phyloP scores from a whole-genome alignment of 192 early-diverging fungal species.

The Diversispora epigaea region DNA sequence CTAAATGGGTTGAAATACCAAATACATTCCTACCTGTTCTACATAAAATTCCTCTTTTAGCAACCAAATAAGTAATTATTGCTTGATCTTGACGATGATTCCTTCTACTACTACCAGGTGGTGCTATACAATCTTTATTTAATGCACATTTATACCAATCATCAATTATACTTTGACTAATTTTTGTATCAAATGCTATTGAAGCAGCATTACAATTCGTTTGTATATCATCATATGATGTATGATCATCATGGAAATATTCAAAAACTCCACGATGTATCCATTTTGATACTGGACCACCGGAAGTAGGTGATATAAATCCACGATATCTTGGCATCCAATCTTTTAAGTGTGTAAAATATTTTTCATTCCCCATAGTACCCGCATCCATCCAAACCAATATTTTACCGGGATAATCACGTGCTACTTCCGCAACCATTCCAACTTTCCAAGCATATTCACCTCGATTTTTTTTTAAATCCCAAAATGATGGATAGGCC shows the following conservation, averaged over 20 bases:
- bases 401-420: slow-evolving; percentile 34
- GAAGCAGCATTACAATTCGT: slow-evolving; percentile 51
- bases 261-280: slow-evolving; percentile 48
- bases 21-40: slow-evolving; percentile 21
- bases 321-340: slow-evolving; percentile 40
- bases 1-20: slow-evolving; percentile 36
- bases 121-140: slow-evolving; percentile 53
- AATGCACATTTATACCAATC: slow-evolving; percentile 48
- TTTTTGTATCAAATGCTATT: slow-evolving; percentile 45
- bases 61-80: slow-evolving; percentile 47
- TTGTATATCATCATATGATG: slow-evolving; percentile 33
- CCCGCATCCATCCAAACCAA: slow-evolving; percentile 56
- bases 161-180: slow-evolving; percentile 40
- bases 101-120: slow-evolving; percentile 41
- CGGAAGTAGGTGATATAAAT: slow-evolving; percentile 49
- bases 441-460: slow-evolving; percentile 59
- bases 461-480: slow-evolving; percentile 41
- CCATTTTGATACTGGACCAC: slow-evolving; percentile 37
- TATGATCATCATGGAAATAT: slow-evolving; percentile 38
- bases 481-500: slow-evolving; percentile 50
- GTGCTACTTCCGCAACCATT: slow-evolving; percentile 41
- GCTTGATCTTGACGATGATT: slow-evolving; percentile 56
- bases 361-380: slow-evolving; percentile 30
- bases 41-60: slow-evolving; percentile 41
- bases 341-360: slow-evolving; percentile 36